A percentile compares a stretch with the other conserved stretches of the same genome.
phyloP scores from a whole-genome alignment of 192 early-diverging fungal species.

The Gaertneriomyces semiglobifer region DNA sequence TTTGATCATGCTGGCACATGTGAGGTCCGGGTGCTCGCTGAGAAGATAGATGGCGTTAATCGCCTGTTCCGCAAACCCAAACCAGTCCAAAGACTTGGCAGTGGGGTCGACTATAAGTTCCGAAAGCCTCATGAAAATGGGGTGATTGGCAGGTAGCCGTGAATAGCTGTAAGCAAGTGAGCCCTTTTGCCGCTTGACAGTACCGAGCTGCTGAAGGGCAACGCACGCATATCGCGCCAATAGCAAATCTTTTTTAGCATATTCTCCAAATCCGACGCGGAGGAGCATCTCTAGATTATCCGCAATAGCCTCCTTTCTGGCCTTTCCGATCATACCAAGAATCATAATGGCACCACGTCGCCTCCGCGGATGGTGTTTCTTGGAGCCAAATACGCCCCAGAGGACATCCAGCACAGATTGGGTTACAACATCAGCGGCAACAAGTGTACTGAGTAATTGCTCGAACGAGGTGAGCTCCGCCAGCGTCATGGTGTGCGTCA shows the following conservation, averaged over 20 bases:
- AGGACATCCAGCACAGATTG: slow-evolving; percentile 70
- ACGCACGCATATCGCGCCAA: slow-evolving; percentile 91
- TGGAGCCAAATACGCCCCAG: slow-evolving; percentile 62
- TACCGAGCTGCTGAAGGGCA: slow-evolving; percentile 78
- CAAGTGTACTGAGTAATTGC: slow-evolving; percentile 77
- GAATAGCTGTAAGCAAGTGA: slow-evolving; percentile 19
- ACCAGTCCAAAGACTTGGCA: slow-evolving; percentile 41
- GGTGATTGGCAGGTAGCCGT: slow-evolving; percentile 55
- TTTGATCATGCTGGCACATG: slow-evolving; percentile 77
- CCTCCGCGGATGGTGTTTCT: slow-evolving; percentile 60
- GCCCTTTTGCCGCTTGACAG: slow-evolving; percentile 63
- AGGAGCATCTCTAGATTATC: slow-evolving; percentile 84
- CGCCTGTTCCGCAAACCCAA: slow-evolving; percentile 88
- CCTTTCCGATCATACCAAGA: slow-evolving; percentile 89
- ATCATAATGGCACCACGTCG: slow-evolving; percentile 89
- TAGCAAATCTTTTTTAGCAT: slow-evolving; percentile 74
- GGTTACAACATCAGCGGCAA: slow-evolving; percentile 64
- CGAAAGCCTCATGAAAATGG: slow-evolving; percentile 54
- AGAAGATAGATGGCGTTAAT: slow-evolving; percentile 89
- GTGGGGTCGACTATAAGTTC: slow-evolving; percentile 40
- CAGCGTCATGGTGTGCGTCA: slow-evolving; percentile 81
- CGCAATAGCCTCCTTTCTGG: slow-evolving; percentile 73
- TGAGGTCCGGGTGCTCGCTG: slow-evolving; percentile 82
- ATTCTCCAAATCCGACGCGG: slow-evolving; percentile 78
- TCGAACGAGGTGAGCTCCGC: slow-evolving; percentile 95